Evolutionary conservation across 768 basidiomycete genomes (phyloP), one percentile per base, ranked within the genome.

Genomic region (Lactarius sp.): DNA sequence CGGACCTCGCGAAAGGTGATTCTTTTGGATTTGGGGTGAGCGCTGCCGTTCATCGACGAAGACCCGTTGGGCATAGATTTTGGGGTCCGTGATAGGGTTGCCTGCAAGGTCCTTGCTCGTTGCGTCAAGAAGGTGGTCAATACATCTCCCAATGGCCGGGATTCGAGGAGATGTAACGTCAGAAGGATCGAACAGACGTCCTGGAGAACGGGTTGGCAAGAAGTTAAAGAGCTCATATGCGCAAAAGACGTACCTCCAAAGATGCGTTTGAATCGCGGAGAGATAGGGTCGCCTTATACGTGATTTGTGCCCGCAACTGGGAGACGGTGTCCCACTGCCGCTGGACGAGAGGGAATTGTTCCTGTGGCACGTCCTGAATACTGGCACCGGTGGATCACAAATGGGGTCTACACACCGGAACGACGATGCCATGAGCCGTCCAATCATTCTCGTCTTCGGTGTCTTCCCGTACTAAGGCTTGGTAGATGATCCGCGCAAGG

Each of bases 271-370:
- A 73, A 66, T 88, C 83, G 52, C 92, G 84, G 18, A 97, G 77
- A n/a, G 85, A 88, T 52, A 90, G 73, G 0, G 87, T 92, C n/a
- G 94, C 90, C 70, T 86, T 87, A 68, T 94, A 90, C 22, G 90
- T 83, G 66, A 98, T 95, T 70, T 96, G 94, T 1, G 87, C 78
- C 50, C 93, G 86, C 71, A 96, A 93, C 67, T 90, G 91, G 5
- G 86, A 84, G 8, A 98, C 84, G 1, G 84, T 80, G 61, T 96
- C 95, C 95, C 94, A 98, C 74, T 98, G 95, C 41, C 92, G 86
- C 68, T 93, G 89, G 3, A 93, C 84, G 5, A 98, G 77, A 33
- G 94, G 92, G 67, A 95, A 88, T 74, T 94, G 91, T 52, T 84
- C 83, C 93, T 94, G 70, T 52, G 10, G 6, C 18, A 49, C 3